phyloP scores from a whole-genome alignment of 1,284 basidiomycete genomes.

The Pisolithus thermaeus region DNA sequence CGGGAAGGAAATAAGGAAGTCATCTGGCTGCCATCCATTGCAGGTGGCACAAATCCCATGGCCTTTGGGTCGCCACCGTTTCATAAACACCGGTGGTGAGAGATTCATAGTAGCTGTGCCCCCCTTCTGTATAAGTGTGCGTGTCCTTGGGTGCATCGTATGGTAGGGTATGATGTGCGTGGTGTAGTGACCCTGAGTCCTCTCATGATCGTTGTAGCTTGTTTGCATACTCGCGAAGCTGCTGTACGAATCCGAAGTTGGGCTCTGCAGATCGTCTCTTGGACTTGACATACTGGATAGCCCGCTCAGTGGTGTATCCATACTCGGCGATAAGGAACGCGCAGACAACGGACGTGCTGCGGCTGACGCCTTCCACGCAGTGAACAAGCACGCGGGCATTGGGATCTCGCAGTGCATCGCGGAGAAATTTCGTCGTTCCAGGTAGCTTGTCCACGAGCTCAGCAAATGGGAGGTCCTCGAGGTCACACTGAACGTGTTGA shows the following conservation, averaged over 20 bases:
- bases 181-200: background rate
- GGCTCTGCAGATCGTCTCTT: constrained; percentile 56
- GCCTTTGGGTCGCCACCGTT: background rate
- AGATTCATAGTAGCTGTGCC: background rate
- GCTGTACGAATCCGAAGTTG: constrained; percentile 64
- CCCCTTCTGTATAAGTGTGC: background rate
- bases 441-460: constrained; percentile 66
- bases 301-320: constrained; percentile 51
- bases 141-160: background rate
- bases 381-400: constrained; percentile 71
- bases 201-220: constrained; percentile 21
- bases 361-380: constrained; percentile 75
- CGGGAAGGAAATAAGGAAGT: background rate
- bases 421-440: constrained; percentile 52
- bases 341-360: constrained; percentile 72
- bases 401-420: constrained; percentile 47
- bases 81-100: background rate
- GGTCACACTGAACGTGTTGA: constrained; percentile 44
- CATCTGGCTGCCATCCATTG: background rate
- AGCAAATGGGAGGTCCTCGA: constrained; percentile 66
- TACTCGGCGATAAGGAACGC: constrained; percentile 70
- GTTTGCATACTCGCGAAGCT: constrained; percentile 60
- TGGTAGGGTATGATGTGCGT: background rate
- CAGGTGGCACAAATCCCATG: background rate
- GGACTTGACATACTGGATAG: constrained; percentile 52